Base-by-base conservation (phyloP, 164 flowering plant genomes). In the Stephania yunnanensis region DNA sequence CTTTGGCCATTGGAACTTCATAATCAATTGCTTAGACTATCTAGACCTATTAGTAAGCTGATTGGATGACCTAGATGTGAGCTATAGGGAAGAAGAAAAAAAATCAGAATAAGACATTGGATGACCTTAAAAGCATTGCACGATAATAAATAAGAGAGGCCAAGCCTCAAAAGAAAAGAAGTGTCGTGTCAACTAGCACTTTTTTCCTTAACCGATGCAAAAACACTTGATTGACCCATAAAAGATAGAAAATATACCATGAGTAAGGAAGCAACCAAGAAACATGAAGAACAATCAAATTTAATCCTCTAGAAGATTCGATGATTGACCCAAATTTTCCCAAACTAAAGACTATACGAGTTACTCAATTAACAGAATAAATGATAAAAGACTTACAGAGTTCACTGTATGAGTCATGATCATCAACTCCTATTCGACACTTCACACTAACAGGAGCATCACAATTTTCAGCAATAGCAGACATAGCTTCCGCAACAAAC, bases 401-500 rank as follows among this genome's bases (percentile, higher is more conserved):
- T 84, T 96, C 93, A 77, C 85, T 83, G 66, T 96, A 96, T 45
- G 98, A 93, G 82, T 96, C 99, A 78, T 86, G 99, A 82, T 92
- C 85, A 78, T 96, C 97, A 81, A 96, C 91, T 71, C 98, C 99
- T 78, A 93, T 94, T 75, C 98, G 88, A 79, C 99, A 96, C 80
- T 96, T 94, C 13, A 96, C 97, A 87, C 88, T 96, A 76, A 96
- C 98, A 77, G 99, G 97, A 66, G 82, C 91, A 86, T 88, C 77
- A 61, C 90, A 83, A 75, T 92, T 91, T 71, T 90, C 88, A 82
- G 97, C 92, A 85, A 96, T 96, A 20, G 89, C 93, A 58, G 95
- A 88, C 97, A 96, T 96, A 65, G 98, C 97, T 74, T 92, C 91
- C 46, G 88, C 98, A 82, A 93, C 98, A 89, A 93, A 92, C 99